Evolutionary conservation across 2,329 filamentous ascomycete genomes (phyloP), one percentile per base, ranked within the genome.

Genomic region (Aschersonia sp.): DNA sequence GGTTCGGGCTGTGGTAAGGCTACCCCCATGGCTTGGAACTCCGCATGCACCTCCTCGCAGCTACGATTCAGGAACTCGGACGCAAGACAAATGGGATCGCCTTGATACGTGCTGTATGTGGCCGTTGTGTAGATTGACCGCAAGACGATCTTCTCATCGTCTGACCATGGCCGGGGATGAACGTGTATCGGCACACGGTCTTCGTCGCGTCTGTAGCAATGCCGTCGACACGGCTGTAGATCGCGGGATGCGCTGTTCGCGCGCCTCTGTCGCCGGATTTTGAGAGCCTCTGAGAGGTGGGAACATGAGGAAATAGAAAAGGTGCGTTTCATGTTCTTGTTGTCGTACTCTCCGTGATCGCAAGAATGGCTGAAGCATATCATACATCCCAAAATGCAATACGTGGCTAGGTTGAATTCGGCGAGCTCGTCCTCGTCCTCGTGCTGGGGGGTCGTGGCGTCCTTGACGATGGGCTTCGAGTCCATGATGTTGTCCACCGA

Each of bases 331-430:
- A 75, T 57, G 43, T 69, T 69, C 44, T 61, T 73, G 46, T 72
- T 70, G 47, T 76, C 72, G 46, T 77, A 78, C 47, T 78, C 75
- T 43, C 76, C 76, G 52, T 80, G 76, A 55, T 79, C 76, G 50
- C 76, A 80, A 10, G 75, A 77, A 57, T 79, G 72, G 46, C 73
- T 73, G 55, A 70, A 75, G 59, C 76, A 80, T 46, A 78, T 71
- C n/a, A 77, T 60, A 53, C 76, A 80, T 10, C 72, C 73, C 12
- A 79, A 65, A 8, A 75, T 66, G 33, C 69, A 69, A 55, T 78
- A 77, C 1, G 73, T 78, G 45, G 72, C 71, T 30, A 79, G 56
- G 37, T 69, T 67, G 29, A 65, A 65, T 53, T 76, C 72, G 10
- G 70, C 66, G 47, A 66, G 51, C 6, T 67, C 64, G 33, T 66